Evolutionary conservation across 2,329 filamentous ascomycete genomes (phyloP).

Genomic region (Arthrobotrys megalospora): DNA sequence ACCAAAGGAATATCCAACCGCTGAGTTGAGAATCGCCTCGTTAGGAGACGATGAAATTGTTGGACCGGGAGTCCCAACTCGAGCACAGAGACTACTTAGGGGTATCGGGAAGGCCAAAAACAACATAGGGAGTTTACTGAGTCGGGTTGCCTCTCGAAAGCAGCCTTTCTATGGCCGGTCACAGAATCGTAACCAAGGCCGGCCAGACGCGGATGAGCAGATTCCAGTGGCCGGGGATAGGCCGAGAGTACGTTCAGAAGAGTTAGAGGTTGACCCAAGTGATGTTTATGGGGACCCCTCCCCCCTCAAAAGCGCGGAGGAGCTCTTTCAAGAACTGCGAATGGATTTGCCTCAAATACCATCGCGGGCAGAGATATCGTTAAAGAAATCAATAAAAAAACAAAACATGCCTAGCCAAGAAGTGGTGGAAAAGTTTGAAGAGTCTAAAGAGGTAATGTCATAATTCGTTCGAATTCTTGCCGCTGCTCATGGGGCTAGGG

Average conservation of each 20-base stretch:
- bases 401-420: not conserved
- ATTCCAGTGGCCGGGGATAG: not conserved
- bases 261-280: not conserved
- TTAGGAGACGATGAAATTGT: conserved; percentile 41
- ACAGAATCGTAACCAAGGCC: no score
- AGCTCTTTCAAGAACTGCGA: not conserved
- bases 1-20: conserved; percentile 34
- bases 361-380: not conserved
- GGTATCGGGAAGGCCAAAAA: conserved; percentile 18
- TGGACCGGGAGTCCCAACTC: not conserved
- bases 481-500: not conserved
- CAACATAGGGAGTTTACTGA: conserved; percentile 10
- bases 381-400: conserved; percentile 1
- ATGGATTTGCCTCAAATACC: not conserved
- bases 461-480: not conserved
- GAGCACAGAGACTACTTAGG: not conserved
- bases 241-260: conserved; percentile 1
- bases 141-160: not conserved
- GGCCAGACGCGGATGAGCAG: not conserved
- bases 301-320: not conserved
- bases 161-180: no score
- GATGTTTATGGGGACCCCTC: conserved; percentile 15
- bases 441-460: conserved; percentile 44
- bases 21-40: conserved; percentile 43
- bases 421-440: conserved; percentile 23